Base-by-base conservation (phyloP, 805 yeast species). In the Candida odintsovae region DNA sequence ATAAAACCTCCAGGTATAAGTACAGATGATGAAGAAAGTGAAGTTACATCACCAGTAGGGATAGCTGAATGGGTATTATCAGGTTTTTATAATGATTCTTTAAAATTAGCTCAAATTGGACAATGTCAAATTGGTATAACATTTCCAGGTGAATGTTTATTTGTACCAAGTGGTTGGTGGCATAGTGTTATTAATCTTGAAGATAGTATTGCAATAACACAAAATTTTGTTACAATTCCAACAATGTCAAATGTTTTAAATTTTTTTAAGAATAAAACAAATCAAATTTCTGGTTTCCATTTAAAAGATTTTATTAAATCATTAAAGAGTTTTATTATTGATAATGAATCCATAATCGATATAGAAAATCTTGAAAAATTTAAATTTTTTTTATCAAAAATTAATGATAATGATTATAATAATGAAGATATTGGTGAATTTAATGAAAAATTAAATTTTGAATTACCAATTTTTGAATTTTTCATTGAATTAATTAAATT, bases 141-240 rank as follows among this genome's bases (percentile, higher is more conserved):
- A 0, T 80, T 78, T 52, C 84, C 89, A 0, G 92, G 90, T 6
- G 95, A 90, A 61, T 83, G 89, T 50, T 77, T 89, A 73, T 80
- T 85, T 61, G 97, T 90, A 8, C 97, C 97, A 3, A 75, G 90
- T n/a, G 95, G 95, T 1, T 90, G 97, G 97, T 90, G 97, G 97
- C 97, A 90, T 69, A 71, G 82, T 41, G 97, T 90, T 26, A 86
- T 90, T n/a, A 90, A 90, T 56, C 58, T 90, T 12, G 86, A 83
- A 48, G 89, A 84, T 59, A 72, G 82, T n/a, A 81, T 90, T 18
- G 97, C 97, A 0, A 66, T 90, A 56, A 90, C 97, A 0, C 95
- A 88, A 53, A 90, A 90, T 63, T 90, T 90, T 64, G 90, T 88
- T 11, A 95, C 96, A 0, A 61, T 62, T 37, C 73, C 78, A 38